Evolutionary conservation across 1,139 yeast species (phyloP).

Genomic region (Blastobotrys serpentis): DNA sequence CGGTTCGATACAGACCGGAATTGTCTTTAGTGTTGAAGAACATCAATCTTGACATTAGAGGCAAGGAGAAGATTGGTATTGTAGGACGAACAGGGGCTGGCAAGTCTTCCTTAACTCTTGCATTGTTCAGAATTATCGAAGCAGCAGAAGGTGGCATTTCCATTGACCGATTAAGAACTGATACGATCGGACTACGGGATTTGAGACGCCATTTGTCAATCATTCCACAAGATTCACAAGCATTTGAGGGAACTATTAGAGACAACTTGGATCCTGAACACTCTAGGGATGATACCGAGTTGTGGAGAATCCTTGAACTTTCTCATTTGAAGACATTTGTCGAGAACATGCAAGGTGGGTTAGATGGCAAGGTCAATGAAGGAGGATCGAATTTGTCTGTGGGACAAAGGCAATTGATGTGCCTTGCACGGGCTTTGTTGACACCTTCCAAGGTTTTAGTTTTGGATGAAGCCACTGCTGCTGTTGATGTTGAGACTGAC

Average conservation of each 20-base stretch:
- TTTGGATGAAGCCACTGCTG: constrained; percentile 83
- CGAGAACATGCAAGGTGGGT: constrained; percentile 32
- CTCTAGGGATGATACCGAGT: constrained; percentile 64
- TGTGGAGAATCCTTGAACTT: constrained; percentile 83
- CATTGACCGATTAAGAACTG: constrained; percentile 71
- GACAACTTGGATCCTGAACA: constrained; percentile 86
- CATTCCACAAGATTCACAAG: constrained; percentile 97
- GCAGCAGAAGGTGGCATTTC: constrained; percentile 67
- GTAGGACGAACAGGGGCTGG: constrained; percentile 99
- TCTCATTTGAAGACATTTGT: constrained; percentile 83
- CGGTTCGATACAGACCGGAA: constrained; percentile 82
- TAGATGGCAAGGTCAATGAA: constrained; percentile 52
- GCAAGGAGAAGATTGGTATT: constrained; percentile 87
- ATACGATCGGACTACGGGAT: constrained; percentile 74
- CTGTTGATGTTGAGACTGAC: constrained; percentile 80
- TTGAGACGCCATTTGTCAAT: constrained; percentile 82
- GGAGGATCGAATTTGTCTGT: constrained; percentile 73
- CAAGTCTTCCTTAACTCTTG: constrained; percentile 85
- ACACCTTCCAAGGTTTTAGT: constrained; percentile 61
- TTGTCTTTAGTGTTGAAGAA: constrained; percentile 76
- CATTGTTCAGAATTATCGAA: constrained; percentile 87
- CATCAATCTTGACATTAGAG: constrained; percentile 63
- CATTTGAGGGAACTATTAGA: constrained; percentile 86
- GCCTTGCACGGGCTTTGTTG: constrained; percentile 71
- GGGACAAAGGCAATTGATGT: constrained; percentile 76